These are phyloP conservation scores for Pichia insulana DNA, from an alignment of 805 yeast species.

Conservation along the genomic window DNA sequence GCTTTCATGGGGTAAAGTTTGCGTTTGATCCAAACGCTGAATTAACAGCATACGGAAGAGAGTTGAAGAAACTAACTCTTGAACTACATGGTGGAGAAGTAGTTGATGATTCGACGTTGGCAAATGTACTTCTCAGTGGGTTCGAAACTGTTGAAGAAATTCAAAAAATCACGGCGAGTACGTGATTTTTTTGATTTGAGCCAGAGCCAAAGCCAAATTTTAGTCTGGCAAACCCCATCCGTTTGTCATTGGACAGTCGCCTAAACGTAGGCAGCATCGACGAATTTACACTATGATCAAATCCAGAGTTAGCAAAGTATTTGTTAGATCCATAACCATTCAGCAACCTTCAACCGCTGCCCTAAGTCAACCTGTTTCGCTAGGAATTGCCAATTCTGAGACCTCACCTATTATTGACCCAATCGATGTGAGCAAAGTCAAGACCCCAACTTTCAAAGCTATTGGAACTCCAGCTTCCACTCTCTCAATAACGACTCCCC, in stretches of 20 bases:
- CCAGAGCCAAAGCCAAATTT: neutral
- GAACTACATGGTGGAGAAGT: conserved; percentile 8
- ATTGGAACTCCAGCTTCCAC: conserved; percentile 43
- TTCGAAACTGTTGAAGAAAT: neutral
- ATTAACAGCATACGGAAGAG: neutral
- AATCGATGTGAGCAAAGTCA: neutral
- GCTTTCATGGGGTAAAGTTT: neutral
- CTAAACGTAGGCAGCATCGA: no score
- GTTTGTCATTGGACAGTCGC: no score
- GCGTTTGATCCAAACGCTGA: neutral
- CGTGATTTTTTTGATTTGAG: neutral
- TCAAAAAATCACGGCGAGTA: neutral
- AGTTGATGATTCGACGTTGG: neutral
- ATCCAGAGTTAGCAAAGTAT: neutral
- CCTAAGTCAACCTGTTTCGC: conserved; percentile 8
- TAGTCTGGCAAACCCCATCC: neutral
- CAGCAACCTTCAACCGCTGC: conserved; percentile 12
- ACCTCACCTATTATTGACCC: neutral
- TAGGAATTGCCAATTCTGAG: conserved; percentile 6
- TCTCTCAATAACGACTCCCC: conserved; percentile 43
- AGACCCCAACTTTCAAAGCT: conserved; percentile 29
- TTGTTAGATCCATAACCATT: conserved; percentile 13
- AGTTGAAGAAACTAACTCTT: conserved; percentile 1
- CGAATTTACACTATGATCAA: no score
- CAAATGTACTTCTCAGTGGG: neutral